Evolutionary conservation across 2,329 filamentous ascomycete species (phyloP), one percentile per base, ranked within the genome.

Genomic region (Lizonia empirigonia): DNA sequence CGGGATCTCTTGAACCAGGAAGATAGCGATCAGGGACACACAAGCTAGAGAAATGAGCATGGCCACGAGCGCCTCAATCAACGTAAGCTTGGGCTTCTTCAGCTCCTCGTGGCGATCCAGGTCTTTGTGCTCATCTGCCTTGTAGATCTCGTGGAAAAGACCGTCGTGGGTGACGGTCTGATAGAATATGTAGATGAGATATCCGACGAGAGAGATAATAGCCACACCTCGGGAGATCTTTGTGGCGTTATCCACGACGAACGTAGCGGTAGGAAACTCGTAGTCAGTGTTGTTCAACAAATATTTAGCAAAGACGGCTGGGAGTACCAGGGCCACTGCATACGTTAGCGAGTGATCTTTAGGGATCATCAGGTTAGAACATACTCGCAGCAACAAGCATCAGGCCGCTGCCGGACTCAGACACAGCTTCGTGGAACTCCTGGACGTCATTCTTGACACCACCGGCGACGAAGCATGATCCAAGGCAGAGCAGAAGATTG

Each of bases 401-500:
- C 38, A 95, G 72, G 1, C 89, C 89, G 38, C 83, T 89, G 15
- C 90, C 90, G 7, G 88, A 88, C 73, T 96, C 91, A 58, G 86
- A 89, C 48, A 95, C 82, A 4, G 86, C 85, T 50, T 87, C 83
- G 64, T 88, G 87, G 67, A 95, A 94, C 13, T 77, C 79, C 60
- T 91, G 83, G 59, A 88, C 83, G 5, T 88, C 79, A 24, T 86
- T 83, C 45, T 79, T 78, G 27, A 93, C 59, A 7, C 91, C 90
- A 32, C 89, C 89, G 18, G 85, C 82, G 55, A 93, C 84, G 77
- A 96, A 95, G 70, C 90, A 94, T 44, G 87, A 67, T 0, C 91
- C 91, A 20, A 95, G 74, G 61, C 90, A 95, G 1, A 95, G 78
- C 35, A 95, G 75, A 75, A 94, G 82, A 24, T 91, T 95, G 10